These are phyloP conservation scores for Thyridium curvatum DNA, from an alignment of 2,329 filamentous ascomycete genomes.

Conservation along the genomic window DNA sequence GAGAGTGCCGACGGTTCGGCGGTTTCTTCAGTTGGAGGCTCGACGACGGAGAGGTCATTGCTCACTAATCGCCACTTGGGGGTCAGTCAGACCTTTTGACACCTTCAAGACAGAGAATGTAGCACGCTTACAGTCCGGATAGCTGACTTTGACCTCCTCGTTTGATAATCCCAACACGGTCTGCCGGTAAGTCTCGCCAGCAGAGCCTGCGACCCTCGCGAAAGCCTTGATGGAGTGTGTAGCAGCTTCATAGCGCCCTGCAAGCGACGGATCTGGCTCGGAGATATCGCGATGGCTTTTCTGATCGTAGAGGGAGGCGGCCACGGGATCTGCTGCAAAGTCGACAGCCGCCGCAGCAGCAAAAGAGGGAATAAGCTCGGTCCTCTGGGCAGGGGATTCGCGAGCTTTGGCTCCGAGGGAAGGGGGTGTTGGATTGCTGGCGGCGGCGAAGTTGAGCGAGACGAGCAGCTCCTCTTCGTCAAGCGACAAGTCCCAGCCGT, in stretches of 20 bases:
- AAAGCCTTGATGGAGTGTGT: no score
- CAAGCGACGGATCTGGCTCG: conserved; percentile 1
- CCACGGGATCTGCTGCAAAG: no score
- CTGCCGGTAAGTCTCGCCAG: no score
- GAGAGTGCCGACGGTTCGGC: neutral
- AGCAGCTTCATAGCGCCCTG: neutral
- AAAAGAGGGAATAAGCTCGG: no score
- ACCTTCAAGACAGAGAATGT: neutral
- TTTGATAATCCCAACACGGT: neutral
- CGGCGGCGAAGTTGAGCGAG: conserved; percentile 11
- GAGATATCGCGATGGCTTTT: conserved; percentile 4
- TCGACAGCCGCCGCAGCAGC: no score
- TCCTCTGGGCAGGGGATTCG: conserved; percentile 3
- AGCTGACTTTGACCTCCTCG: conserved; percentile 25
- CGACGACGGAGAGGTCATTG: conserved; percentile 26
- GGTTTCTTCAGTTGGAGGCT: conserved; percentile 3
- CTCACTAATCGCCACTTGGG: conserved; percentile 56
- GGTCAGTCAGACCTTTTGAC: conserved; percentile 50
- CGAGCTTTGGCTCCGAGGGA: conserved; percentile 3
- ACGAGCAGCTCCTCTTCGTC: conserved; percentile 38
- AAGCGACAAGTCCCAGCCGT: conserved; percentile 37
- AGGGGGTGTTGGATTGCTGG: conserved; percentile 1
- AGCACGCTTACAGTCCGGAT: conserved; percentile 46
- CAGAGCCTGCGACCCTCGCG: no score
- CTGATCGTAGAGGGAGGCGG: neutral